Evolutionary conservation across 2,329 filamentous ascomycete genomes (phyloP), one percentile per base, ranked within the genome.

Genomic region (Ophiosphaerella herpotricha): DNA sequence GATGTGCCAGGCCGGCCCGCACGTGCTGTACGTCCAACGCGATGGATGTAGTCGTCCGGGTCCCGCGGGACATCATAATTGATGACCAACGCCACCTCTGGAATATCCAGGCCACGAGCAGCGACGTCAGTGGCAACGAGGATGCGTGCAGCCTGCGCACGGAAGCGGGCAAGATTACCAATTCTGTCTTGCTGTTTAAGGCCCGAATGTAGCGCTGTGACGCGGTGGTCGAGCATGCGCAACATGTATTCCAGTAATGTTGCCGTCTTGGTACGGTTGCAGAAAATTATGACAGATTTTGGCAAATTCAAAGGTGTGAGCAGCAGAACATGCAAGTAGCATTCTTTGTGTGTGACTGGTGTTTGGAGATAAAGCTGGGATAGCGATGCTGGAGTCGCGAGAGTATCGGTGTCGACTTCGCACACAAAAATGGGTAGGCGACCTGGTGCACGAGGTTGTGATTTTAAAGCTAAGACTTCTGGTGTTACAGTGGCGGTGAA

Each of bases 31-130:
- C 94, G 88, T 72, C 94, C 94, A 43, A 97, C 93, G 11, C 94
- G 86, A 77, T 99, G 94, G 59, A 99, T 94, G 73, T 99, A 99
- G 74, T 97, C 93, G 71, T 97, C 92, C 3, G 93, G 91, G 68
- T 97, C 91, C n/a, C 93, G 86, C 0, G 94, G 94, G 1, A 99
- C 85, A 70, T 99, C 94, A 74, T 92, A 99, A 75, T 99, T 97
- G 68, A 99, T 78, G 2, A 99, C 94, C 13, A 97, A 76, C 46
- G 84, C 87, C 6, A 97, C 93, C 60, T 91, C 89, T 1, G 93
- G 93, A 54, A 99, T 97, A 76, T 99, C 94, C 4, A 99, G 83
- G 80, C 94, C 94, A 72, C 94, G 85, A 16, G 91, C 90, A 1
- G 94, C 94, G 12, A 99, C 92, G 70, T 99, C 94, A 0, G 94